Conservation (phyloP, 768 basidiomycete species). For the Daedaleopsis sinensis region DNA sequence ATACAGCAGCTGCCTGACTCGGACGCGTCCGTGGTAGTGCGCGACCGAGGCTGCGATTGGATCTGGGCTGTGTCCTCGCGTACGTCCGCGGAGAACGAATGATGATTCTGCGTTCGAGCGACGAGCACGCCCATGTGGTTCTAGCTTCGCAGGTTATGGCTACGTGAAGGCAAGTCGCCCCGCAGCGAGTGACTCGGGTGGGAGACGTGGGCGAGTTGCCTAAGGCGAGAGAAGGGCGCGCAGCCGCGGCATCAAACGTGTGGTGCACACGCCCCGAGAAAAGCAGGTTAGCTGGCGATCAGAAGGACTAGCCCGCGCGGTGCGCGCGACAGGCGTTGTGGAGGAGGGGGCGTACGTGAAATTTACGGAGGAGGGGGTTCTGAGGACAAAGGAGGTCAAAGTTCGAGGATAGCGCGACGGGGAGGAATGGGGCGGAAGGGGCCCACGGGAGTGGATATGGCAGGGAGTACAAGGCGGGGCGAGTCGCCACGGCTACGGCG, state of each 20-base stretch:
- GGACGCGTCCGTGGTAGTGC: too few relatives aligned
- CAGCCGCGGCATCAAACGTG: slow-evolving; percentile 9
- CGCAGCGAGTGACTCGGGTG: not conserved
- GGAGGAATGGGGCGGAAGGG: not conserved
- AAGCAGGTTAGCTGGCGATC: not conserved
- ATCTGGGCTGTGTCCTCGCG: too few relatives aligned
- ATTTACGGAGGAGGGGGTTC: slow-evolving; percentile 2
- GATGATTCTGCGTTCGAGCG: not conserved
- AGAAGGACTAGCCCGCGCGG: slow-evolving; percentile 9
- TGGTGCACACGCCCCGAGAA: not conserved
- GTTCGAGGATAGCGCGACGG: slow-evolving; percentile 10
- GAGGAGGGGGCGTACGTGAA: not conserved
- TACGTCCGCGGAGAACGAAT: not conserved
- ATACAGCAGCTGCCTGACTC: not conserved
- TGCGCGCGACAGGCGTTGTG: not conserved
- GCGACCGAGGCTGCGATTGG: too few relatives aligned
- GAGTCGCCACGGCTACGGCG: slow-evolving; percentile 19
- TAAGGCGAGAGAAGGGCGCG: not conserved
- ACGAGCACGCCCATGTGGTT: not conserved
- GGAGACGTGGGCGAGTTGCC: not conserved
- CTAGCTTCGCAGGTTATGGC: not conserved
- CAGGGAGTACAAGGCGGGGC: slow-evolving; percentile 15
- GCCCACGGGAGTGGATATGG: not conserved
- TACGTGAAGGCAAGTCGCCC: not conserved
- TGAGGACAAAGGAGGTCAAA: slow-evolving; percentile 8